Evolutionary conservation across 2,329 filamentous ascomycete species (phyloP), one percentile per base, ranked within the genome.

Genomic region (Mariannaea elegans): DNA sequence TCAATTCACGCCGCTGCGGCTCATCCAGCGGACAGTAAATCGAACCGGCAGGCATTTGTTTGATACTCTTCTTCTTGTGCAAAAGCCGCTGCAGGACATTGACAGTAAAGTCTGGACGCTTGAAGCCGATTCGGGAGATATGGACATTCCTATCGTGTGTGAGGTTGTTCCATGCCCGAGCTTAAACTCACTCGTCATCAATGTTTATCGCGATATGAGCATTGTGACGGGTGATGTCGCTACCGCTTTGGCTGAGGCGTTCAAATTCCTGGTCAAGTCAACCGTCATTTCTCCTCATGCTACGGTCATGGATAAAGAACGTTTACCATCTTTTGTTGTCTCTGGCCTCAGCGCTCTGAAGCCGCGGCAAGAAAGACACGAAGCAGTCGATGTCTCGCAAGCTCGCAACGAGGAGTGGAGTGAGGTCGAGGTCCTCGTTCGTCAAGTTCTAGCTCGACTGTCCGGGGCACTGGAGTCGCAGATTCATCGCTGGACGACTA

Each of bases 51-150:
- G 76, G 16, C 81, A 81, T 12, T 78, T 97, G 0, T 97, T 97
- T 72, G 92, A 97, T 71, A 91, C 90, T 1, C 77, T 97, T 27
- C 79, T 97, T 14, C 84, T 97, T 47, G 79, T 97, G 10, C 94
- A 97, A 71, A 88, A 89, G 41, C 81, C 84, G 0, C 69, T 80
- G 7, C 83, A 86, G 29, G 79, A 84, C 2, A 82, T 91, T 62
- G 83, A 90, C 48, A 66, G 73, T 5, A 65, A 63, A 0, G 67
- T 90, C 2, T 90, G 88, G 88, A 79, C 78, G 0, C 68, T 90
- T 1, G 77, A 83, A 51, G 76, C 80, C 14, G 88, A 90, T 56
- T 77, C 79, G 12, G 86, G 87, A 3, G 77, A 80, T 5, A 94
- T 94, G 90, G 90, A 92, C 73, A 79, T 90, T 14, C 91, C 92